Evolutionary conservation across 495 filamentous ascomycete genomes (phyloP).

Genomic region (Penicillium canariense): DNA sequence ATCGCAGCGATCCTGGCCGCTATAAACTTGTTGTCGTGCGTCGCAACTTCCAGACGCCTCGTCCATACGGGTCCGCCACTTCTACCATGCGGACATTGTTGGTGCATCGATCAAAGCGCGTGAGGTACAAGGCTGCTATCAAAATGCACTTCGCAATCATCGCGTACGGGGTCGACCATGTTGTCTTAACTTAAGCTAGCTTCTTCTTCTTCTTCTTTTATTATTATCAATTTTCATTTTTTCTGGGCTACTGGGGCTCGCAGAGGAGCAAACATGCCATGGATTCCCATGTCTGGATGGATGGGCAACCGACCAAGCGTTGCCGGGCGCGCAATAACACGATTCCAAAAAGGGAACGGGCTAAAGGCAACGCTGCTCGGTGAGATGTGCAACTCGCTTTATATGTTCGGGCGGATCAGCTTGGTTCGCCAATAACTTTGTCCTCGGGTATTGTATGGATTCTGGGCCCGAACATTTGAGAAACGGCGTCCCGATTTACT

Average conservation of each 20-base stretch:
- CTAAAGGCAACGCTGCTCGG: conserved; percentile 43
- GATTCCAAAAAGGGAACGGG: conserved; percentile 47
- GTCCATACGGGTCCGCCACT: conserved; percentile 17
- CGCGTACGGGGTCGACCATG: conserved; percentile 42
- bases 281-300: conserved; percentile 42
- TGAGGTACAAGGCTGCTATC: conserved; percentile 48
- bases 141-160: conserved; percentile 43
- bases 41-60: conserved; percentile 6
- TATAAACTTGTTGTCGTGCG: conserved; percentile 35
- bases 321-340: conserved; percentile 38
- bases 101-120: conserved; percentile 44
- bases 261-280: conserved; percentile 27
- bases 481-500: conserved; percentile 26
- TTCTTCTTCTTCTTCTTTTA: conserved; percentile 36
- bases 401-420: conserved; percentile 32
- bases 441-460: conserved; percentile 38
- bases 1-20: conserved; percentile 42
- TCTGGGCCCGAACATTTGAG: conserved; percentile 32
- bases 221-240: no score
- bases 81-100: conserved; percentile 37
- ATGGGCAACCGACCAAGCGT: conserved; percentile 36
- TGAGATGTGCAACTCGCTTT: conserved; percentile 44
- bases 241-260: conserved; percentile 36
- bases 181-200: conserved; percentile 46
- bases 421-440: conserved; percentile 33